phyloP scores from a whole-genome alignment of 2,329 filamentous ascomycete genomes.

The Penicillium sp. region DNA sequence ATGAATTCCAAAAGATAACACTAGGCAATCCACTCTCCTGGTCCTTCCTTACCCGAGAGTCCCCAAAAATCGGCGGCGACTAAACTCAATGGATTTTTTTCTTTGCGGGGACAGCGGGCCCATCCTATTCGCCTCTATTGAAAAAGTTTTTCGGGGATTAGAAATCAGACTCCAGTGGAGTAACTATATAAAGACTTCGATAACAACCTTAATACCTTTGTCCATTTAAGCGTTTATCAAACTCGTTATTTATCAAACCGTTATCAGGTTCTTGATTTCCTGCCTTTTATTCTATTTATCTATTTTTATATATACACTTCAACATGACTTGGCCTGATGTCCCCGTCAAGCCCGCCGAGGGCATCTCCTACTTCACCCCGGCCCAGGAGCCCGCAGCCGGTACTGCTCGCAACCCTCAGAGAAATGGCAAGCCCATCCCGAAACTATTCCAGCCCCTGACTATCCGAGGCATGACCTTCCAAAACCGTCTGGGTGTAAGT shows the following conservation, averaged over 20 bases:
- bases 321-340: conserved; percentile 35
- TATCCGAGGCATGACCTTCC: conserved; percentile 59
- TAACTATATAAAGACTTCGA: not conserved
- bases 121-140: not conserved
- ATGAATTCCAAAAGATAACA: not conserved
- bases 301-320: not conserved
- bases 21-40: not conserved
- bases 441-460: conserved; percentile 61
- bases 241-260: too few species aligned
- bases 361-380: conserved; percentile 45
- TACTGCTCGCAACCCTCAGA: conserved; percentile 43
- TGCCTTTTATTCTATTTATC: not conserved
- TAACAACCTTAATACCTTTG: not conserved
- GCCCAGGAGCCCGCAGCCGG: conserved; percentile 39
- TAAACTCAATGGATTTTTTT: not conserved
- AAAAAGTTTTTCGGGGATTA: conserved; percentile 9
- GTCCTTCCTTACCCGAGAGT: not conserved
- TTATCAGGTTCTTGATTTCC: not conserved
- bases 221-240: not conserved
- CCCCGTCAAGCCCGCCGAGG: conserved; percentile 35
- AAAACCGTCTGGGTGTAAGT: conserved; percentile 62
- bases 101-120: not conserved
- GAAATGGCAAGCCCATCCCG: conserved; percentile 43
- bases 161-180: conserved; percentile 8
- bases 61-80: not conserved